Evolutionary conservation across 345 rosid genomes (phyloP), one percentile per base, ranked within the genome.

Genomic region (Hevea brasiliensis): DNA sequence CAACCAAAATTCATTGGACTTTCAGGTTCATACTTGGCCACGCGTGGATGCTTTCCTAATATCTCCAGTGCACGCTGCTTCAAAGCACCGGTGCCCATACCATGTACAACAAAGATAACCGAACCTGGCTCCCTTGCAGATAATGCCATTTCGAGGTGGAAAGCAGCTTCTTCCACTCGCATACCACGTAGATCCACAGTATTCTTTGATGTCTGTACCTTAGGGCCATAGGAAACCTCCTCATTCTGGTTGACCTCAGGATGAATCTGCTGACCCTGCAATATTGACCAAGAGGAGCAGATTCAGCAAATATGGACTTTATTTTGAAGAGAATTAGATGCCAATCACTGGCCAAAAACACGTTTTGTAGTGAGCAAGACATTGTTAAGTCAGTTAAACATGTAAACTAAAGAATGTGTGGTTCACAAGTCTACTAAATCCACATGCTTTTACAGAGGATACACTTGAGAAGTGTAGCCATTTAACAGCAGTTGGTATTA

Each of bases 1-100:
- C 97, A 90, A 20, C 97, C 98, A 79, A 87, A 85, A 83, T 92
- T 92, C 82, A 84, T 73, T 37, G 95, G 90, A 82, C 86, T 86
- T 76, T 90, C 96, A 57, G 87, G 87, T 70, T 92, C 94, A 73
- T 78, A 85, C 77, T 87, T 90, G 59, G 71, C 74, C 54, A 91
- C 91, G 3, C 88, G 90, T 8, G 85, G 85, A 78, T 91, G 86
- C 67, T 84, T 85, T 66, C 78, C 80, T 74, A 87, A 74, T 72
- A 85, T 85, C 81, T 89, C 84, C 44, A 86, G 71, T 67, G 87
- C 87, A n/a, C 87, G 80, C 68, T 89, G 88, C 80, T 91, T 89
- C 62, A 94, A 84, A 57, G 81, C 90, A 14, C 96, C 97, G 7
- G 86, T 87, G 35, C 97, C 93, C 89, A 88, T 90, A 57, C 94